Base-by-base conservation (phyloP, 2,329 filamentous ascomycete species). In the Colletotrichum truncatum region DNA sequence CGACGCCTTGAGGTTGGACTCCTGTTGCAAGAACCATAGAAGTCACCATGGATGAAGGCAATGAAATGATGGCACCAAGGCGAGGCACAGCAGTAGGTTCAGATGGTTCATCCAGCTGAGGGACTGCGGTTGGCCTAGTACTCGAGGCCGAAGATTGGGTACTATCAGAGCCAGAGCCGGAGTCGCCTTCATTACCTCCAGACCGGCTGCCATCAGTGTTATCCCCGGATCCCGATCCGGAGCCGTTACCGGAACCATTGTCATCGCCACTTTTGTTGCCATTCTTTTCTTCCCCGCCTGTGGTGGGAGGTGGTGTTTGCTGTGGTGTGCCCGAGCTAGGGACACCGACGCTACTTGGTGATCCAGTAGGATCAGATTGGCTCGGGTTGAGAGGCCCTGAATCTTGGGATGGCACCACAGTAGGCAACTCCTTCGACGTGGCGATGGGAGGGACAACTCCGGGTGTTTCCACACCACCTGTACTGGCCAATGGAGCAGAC, bases 11-110 rank as follows among this genome's bases (percentile, higher is more conserved):
- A 8, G 45, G 25, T 16, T 49, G 45, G 26, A 34, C 48, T 5
- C 45, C 57, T 8, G 56, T 65, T 4, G 57, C 62, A 4, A 65
- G 62, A 4, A 65, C 43, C 49, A 65, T 62, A 9, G 62, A 65
- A 12, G 62, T 65, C 62, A 48, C 36, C 26, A 65, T 1, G 14
- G 62, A 62, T 7, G 62, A 55, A 3, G 62, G 62, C n/a, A 65
- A 23, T 6, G 62, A 43, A 10, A 65, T 45, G 23, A n/a, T 25
- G 12, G 62, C 57, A 14, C 48, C 41, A 6, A 45, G 12, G 2
- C 46, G 62, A 4, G 26, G 21, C 0, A 62, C 51, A 3, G 49
- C 39, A n/a, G 41, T 62, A 8, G 49, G 21, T 5, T 14, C 41
- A 11, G 36, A 25, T 8, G 25, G 38, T 7, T 18, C 32, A 5